Evolutionary conservation across 768 basidiomycete species (phyloP), one percentile per base, ranked within the genome.

Genomic region (Pilatotrama ljubarskyi): DNA sequence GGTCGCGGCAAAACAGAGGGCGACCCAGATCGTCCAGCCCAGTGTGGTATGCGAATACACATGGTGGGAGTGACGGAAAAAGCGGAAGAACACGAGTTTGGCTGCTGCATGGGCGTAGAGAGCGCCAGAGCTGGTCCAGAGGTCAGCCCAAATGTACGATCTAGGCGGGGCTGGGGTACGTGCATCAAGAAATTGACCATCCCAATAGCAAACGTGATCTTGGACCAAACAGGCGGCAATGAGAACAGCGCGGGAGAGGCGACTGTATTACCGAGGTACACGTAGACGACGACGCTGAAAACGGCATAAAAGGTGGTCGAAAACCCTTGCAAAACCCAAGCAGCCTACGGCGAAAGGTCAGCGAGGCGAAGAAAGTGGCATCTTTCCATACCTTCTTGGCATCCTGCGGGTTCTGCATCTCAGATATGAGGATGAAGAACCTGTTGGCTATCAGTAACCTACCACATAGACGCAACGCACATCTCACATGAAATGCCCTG

Each of bases 361-460:
- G 10, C n/a, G 13, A 38, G 26, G 6, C 5, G 42, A 17, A 43
- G 18, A 3, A 22, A n/a, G 38, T 41, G 18, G 11, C 24, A 22
- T 13, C 6, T 17, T 15, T 24, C 58, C 52, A 18, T 55, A 82
- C 82, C 75, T 84, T 84, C 80, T 83, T 84, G 6, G 82, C 81
- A 63, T 84, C 82, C 61, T 77, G 67, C 1, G 83, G 82, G 25
- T 64, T 66, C 20, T 69, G 70, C 83, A 84, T 83, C 64, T 84
- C 83, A 14, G 83, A 83, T 29, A 83, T 82, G n/a, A 83, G 67
- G 40, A 84, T 78, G 63, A 84, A 84, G 66, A 84, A 83, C 79
- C 81, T 82, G 41, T 25, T 14, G 25, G 18, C 15, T 1, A 10
- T 38, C 3, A 32, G 9, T 5, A 26, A 14, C 18, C 24, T 10